Base-by-base conservation (phyloP, 106 monocot species). In the Apostasia ramifera region DNA sequence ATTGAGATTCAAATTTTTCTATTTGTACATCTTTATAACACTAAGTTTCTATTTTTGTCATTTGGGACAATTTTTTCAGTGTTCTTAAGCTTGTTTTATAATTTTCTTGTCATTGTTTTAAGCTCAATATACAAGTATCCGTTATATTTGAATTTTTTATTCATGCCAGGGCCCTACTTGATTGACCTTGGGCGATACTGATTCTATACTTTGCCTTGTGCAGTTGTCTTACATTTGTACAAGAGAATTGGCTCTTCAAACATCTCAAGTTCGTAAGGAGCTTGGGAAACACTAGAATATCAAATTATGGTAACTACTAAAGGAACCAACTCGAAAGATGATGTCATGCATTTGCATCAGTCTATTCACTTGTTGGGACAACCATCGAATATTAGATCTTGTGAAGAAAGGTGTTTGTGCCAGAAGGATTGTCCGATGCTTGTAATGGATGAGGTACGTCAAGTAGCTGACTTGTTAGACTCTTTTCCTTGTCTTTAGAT, bases 361-460 rank as follows among this genome's bases (percentile, higher is more conserved):
- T 83, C 86, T 58, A 83, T 87, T 6, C 86, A 80, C 59, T 66
- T 84, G 51, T 73, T 84, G 47, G 80, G 80, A 70, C 80, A 80
- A 52, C 80, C 84, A 12, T 9, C 73, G 86, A 44, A 87, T 87
- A 55, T 74, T 86, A 45, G 82, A 86, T 70, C 82, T 86, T 47
- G 53, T 74, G 2, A 86, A 86, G 41, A 86, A 87, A 52, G 82
- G 86, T 44, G 54, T 86, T 67, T 86, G 86, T 52, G 7, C 10
- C 13, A 82, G 63, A 82, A 80, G 15, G 63, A 83, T 47, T 87
- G 83, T 39, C 77, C 80, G n/a, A 87, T 86, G 86, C 79, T 86
- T 43, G 49, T 86, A 13, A 74, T 86, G 86, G 86, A 87, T 77
- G 86, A 87, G 83, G 86, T 87, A 82, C n/a, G n/a, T 53, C 3